Conservation (phyloP, 2,329 filamentous ascomycete genomes). For the Pestalotiopsis sp. region DNA sequence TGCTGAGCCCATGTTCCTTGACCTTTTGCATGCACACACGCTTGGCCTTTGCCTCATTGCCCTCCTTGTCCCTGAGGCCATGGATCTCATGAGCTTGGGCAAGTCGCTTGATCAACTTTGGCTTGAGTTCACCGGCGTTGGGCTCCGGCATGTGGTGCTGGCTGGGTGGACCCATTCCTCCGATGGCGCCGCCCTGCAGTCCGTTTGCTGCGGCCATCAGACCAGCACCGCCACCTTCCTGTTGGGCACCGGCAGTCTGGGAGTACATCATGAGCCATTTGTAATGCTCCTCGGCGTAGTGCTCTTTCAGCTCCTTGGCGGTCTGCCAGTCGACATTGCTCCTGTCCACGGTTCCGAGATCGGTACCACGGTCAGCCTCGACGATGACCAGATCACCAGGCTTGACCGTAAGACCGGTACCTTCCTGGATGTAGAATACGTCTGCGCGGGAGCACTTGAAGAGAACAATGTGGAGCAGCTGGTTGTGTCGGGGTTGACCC, state of each 20-base stretch:
- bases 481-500: slow-evolving; percentile 64
- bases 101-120: slow-evolving; percentile 94
- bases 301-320: slow-evolving; percentile 86
- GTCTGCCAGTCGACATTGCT: slow-evolving; percentile 87
- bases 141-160: slow-evolving; percentile 76
- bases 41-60: slow-evolving; percentile 96
- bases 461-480: slow-evolving; percentile 83
- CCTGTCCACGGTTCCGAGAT: slow-evolving; percentile 88
- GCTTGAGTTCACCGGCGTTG: slow-evolving; percentile 78
- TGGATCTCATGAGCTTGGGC: slow-evolving; percentile 91
- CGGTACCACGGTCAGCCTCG: slow-evolving; percentile 93
- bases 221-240: slow-evolving; percentile 62
- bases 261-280: slow-evolving; percentile 99
- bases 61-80: slow-evolving; percentile 90
- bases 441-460: slow-evolving; percentile 97
- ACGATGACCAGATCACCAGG: slow-evolving; percentile 95
- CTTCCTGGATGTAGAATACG: slow-evolving; percentile 96
- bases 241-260: slow-evolving; percentile 68
- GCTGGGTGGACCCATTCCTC: slow-evolving; percentile 76
- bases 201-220: slow-evolving; percentile 66
- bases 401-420: slow-evolving; percentile 88
- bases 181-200: slow-evolving; percentile 71
- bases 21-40: slow-evolving; percentile 96
- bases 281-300: slow-evolving; percentile 94
- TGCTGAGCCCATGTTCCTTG: slow-evolving; percentile 88